Evolutionary conservation across 345 rosid species (phyloP).

Genomic region (Draba incana): DNA sequence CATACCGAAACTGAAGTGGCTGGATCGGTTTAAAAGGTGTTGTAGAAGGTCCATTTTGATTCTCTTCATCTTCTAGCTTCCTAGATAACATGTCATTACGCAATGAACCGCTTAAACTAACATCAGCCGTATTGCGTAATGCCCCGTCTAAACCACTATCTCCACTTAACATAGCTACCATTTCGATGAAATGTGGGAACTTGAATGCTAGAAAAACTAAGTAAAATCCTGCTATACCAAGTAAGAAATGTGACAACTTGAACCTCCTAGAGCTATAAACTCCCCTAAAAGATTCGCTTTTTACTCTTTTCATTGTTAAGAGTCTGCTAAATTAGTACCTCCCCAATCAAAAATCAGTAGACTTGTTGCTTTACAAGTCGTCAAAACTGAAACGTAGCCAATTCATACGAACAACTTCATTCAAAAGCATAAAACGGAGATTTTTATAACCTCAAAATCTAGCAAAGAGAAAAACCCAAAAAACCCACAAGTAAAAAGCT

Average conservation of each 20-base stretch:
- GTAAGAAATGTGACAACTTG: conserved; percentile 74
- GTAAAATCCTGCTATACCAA: conserved; percentile 68
- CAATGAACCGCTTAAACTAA: conserved; percentile 66
- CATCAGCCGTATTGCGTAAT: conserved; percentile 47
- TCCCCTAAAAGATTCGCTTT: conserved; percentile 53
- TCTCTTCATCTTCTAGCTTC: conserved; percentile 67
- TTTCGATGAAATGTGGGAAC: conserved; percentile 80
- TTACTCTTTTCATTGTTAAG: conserved; percentile 74
- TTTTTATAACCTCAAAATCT: conserved; percentile 21
- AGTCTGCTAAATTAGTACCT: conserved; percentile 35
- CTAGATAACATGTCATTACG: conserved; percentile 67
- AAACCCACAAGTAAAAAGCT: conserved; percentile 1
- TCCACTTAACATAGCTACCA: conserved; percentile 68
- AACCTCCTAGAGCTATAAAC: conserved; percentile 57
- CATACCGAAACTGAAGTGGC: conserved; percentile 66
- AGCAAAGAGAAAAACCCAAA: conserved; percentile 11
- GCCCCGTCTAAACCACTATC: conserved; percentile 61
- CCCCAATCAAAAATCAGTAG: conserved; percentile 34
- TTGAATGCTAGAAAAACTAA: conserved; percentile 75
- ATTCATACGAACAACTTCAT: not conserved
- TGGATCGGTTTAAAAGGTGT: conserved; percentile 52
- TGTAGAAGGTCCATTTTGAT: conserved; percentile 56
- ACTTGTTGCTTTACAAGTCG: conserved; percentile 31
- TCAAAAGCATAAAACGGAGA: too few species aligned
- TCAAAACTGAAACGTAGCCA: conserved; percentile 29